Conservation (phyloP, 2,329 filamentous ascomycete genomes). For the Alternaria consortialis region DNA sequence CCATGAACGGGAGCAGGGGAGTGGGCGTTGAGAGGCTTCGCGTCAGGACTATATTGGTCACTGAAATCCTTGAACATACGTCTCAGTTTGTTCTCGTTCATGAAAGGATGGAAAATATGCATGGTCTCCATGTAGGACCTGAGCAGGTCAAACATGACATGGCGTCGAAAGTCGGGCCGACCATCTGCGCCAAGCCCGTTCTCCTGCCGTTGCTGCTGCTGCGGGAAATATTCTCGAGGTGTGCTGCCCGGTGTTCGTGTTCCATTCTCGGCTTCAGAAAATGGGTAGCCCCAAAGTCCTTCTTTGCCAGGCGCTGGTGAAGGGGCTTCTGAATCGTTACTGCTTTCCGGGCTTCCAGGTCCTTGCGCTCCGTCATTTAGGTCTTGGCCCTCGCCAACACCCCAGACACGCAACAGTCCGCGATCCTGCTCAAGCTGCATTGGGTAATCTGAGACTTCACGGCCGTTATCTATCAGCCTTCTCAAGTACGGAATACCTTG, state of each 20-base stretch:
- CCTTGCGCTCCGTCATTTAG: constrained; percentile 59
- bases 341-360: constrained; percentile 46
- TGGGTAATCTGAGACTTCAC: constrained; percentile 68
- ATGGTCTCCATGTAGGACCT: constrained; percentile 67
- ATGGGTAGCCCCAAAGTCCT: constrained; percentile 60
- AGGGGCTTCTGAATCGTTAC: constrained; percentile 50
- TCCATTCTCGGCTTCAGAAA: constrained; percentile 51
- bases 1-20: constrained; percentile 33
- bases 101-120: constrained; percentile 70
- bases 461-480: constrained; percentile 77
- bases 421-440: constrained; percentile 78
- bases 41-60: constrained; percentile 46
- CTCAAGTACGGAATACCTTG: constrained; percentile 56
- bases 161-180: constrained; percentile 62
- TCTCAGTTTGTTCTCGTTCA: constrained; percentile 63
- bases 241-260: constrained; percentile 33
- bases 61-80: constrained; percentile 61
- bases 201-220: constrained; percentile 14
- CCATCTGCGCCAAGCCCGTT: constrained; percentile 64
- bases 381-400: constrained; percentile 78
- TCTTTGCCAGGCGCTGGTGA: constrained; percentile 56
- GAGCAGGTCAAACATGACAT: constrained; percentile 61
- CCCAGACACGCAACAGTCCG: constrained; percentile 78
- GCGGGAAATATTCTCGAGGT: constrained; percentile 41
- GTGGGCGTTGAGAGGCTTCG: constrained; percentile 25